Evolutionary conservation across 345 rosid species (phyloP).

Genomic region (Boechera stricta): DNA sequence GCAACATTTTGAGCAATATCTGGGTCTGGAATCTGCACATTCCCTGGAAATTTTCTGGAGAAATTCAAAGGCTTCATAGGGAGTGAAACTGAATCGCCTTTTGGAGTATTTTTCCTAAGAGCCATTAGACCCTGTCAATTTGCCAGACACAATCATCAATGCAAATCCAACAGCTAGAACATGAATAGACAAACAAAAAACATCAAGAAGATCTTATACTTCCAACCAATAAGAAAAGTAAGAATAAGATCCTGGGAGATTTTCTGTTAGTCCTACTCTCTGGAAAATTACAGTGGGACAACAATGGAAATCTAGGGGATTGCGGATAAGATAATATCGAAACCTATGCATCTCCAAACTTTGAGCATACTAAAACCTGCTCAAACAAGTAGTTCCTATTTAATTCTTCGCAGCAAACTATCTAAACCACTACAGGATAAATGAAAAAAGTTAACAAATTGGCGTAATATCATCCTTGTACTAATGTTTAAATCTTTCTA

Average conservation of each 20-base stretch:
- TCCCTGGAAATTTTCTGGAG: constrained; percentile 60
- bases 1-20: constrained; percentile 47
- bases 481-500: background rate
- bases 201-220: background rate
- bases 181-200: constrained; percentile 16
- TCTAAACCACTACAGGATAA: constrained; percentile 4
- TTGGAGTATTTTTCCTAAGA: constrained; percentile 68
- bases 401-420: constrained; percentile 6
- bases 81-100: constrained; percentile 55
- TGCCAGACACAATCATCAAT: constrained; percentile 24
- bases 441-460: background rate
- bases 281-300: background rate
- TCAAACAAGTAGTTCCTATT: background rate
- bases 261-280: background rate
- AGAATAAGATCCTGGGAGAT: background rate
- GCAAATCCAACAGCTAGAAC: constrained; percentile 17
- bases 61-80: constrained; percentile 71
- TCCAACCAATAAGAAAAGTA: constrained; percentile 3
- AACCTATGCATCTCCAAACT: constrained; percentile 21
- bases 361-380: background rate
- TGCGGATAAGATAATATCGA: background rate
- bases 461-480: background rate
- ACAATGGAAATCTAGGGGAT: background rate
- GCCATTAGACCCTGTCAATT: constrained; percentile 60
- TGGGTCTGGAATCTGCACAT: constrained; percentile 57